Evolutionary conservation across 495 filamentous ascomycete genomes (phyloP).

Genomic region (Aspergillus affinis): DNA sequence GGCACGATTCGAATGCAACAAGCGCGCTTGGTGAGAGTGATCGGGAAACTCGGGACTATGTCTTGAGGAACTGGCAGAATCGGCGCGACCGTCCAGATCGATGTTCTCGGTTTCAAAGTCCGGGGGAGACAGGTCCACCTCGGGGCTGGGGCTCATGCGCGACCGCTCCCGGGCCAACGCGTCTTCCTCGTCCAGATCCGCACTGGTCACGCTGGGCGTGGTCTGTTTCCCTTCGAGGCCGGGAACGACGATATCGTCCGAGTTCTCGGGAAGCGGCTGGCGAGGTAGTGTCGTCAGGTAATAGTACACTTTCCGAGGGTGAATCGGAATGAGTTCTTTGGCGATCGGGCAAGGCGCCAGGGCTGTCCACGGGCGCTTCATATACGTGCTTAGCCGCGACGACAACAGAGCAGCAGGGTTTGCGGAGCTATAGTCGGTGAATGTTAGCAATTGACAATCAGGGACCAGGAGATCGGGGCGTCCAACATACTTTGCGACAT

Average conservation of each 20-base stretch:
- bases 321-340: conserved; percentile 88
- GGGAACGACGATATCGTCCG: conserved; percentile 49
- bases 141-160: conserved; percentile 82
- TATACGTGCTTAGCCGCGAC: conserved; percentile 82
- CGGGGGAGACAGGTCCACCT: conserved; percentile 85
- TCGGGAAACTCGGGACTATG: conserved; percentile 56
- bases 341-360: conserved; percentile 80
- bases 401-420: conserved; percentile 95
- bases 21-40: conserved; percentile 36
- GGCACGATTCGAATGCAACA: conserved; percentile 65
- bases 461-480: neutral
- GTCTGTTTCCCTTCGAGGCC: conserved; percentile 54
- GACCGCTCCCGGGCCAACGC: conserved; percentile 68
- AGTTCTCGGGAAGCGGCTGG: conserved; percentile 77
- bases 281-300: conserved; percentile 83
- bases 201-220: conserved; percentile 81
- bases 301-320: conserved; percentile 94
- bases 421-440: conserved; percentile 65
- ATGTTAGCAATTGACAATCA: conserved; percentile 32
- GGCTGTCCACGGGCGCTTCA: conserved; percentile 84
- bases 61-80: conserved; percentile 50
- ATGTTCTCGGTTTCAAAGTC: conserved; percentile 78
- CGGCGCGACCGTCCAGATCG: conserved; percentile 33
- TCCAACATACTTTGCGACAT: conserved; percentile 80
- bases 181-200: conserved; percentile 69